phyloP scores from a whole-genome alignment of 2,329 filamentous ascomycete species.

The Myriosclerotinia curreyana region DNA sequence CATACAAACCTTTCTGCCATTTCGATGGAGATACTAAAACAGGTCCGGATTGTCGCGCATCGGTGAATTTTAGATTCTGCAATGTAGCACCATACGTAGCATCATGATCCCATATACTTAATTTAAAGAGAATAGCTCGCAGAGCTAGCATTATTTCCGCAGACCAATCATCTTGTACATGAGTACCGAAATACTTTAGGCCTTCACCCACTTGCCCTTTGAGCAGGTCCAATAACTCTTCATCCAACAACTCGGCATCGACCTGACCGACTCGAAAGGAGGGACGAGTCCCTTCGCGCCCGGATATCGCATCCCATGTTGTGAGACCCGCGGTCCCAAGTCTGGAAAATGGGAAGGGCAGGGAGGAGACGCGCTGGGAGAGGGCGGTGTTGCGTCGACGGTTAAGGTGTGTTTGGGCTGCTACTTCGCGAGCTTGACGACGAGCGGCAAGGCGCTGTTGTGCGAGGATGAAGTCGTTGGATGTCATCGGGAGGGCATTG shows the following conservation, averaged over 20 bases:
- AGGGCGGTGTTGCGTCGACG: constrained; percentile 48
- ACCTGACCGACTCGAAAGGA: constrained; percentile 94
- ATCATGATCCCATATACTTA: constrained; percentile 95
- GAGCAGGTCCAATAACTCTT: constrained; percentile 83
- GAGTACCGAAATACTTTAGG: constrained; percentile 77
- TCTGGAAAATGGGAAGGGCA: constrained; percentile 62
- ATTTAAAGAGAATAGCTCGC: constrained; percentile 81
- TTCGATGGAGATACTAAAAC: constrained; percentile 68
- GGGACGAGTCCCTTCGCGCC: constrained; percentile 75
- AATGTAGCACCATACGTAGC: constrained; percentile 91
- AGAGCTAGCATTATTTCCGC: constrained; percentile 79
- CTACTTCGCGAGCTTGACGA: constrained; percentile 70
- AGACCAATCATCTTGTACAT: constrained; percentile 81
- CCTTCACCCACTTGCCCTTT: constrained; percentile 84
- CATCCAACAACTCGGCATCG: constrained; percentile 90
- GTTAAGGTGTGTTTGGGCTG: constrained; percentile 55
- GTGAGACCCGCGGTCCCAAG: constrained; percentile 49
- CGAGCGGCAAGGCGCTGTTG: constrained; percentile 83
- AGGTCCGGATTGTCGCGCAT: constrained; percentile 65
- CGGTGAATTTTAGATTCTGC: constrained; percentile 86
- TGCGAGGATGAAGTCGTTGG: constrained; percentile 69
- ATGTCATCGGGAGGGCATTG: constrained; percentile 36
- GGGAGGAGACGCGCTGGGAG: constrained; percentile 54
- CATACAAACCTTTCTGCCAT: constrained; percentile 82
- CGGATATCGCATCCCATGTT: constrained; percentile 68